Conservation (phyloP, 208 protist species). For the Trypanosoma mega region DNA sequence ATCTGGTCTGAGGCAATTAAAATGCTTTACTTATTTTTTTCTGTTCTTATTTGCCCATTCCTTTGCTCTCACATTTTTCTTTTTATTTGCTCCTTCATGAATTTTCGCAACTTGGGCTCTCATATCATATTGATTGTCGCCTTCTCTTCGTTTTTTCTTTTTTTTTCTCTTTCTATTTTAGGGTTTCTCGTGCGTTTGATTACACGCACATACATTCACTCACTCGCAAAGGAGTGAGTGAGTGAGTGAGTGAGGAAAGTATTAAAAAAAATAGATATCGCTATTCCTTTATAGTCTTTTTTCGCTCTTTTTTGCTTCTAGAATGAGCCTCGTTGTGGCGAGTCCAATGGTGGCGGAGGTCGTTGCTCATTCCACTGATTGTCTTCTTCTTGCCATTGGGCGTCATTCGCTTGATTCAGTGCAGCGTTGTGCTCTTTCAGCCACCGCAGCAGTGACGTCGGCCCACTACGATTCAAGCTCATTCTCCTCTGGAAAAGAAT, state of each 20-base stretch:
- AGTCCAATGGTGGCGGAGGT: conserved; percentile 3
- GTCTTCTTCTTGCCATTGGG: conserved; percentile 7
- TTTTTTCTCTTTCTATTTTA: no score
- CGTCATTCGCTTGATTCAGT: conserved; percentile 9
- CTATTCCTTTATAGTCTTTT: background rate
- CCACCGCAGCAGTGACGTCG: background rate
- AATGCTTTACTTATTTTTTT: no score
- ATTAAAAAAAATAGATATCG: background rate
- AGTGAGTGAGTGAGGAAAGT: background rate
- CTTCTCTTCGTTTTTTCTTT: no score
- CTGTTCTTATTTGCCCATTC: no score
- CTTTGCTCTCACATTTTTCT: no score
- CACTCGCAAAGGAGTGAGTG: no score
- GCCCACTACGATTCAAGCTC: background rate
- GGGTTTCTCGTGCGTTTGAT: no score
- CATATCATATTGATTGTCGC: no score
- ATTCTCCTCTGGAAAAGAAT: conserved; percentile 10
- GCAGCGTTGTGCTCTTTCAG: background rate
- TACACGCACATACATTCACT: no score
- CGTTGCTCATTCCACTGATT: conserved; percentile 3
- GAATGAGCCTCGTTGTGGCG: background rate
- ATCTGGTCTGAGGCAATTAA: no score
- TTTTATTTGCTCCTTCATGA: no score
- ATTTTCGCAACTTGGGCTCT: no score
- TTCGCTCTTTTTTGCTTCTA: background rate